These are phyloP conservation scores for Carex kokanica DNA, from an alignment of 176 grass and related monocot genomes.

Conservation along the genomic window DNA sequence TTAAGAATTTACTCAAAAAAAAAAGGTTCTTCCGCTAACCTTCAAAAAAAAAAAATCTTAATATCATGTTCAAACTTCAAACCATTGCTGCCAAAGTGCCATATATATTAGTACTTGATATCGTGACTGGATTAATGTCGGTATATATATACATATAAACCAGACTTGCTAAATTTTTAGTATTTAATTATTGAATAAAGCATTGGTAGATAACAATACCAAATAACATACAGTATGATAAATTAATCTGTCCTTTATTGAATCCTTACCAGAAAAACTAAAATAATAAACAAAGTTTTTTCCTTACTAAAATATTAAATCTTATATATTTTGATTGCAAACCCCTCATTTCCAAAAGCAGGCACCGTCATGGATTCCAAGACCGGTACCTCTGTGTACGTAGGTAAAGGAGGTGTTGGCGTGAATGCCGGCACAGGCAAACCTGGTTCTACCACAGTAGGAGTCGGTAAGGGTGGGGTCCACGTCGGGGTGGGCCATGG, in stretches of 20 bases:
- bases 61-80: not conserved
- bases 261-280: not conserved
- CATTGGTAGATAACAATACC: not conserved
- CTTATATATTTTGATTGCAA: not conserved
- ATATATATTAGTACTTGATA: not conserved
- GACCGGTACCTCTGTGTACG: constrained; percentile 21
- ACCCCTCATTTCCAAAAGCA: not conserved
- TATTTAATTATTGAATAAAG: not conserved
- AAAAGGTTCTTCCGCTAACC: no score
- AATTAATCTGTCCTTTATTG: not conserved
- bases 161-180: not conserved
- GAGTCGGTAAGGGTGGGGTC: constrained; percentile 41
- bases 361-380: constrained; percentile 18
- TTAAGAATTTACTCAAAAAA: not conserved
- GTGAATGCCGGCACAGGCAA: constrained; percentile 13
- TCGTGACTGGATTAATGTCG: not conserved
- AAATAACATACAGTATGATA: not conserved
- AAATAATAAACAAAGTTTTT: not conserved
- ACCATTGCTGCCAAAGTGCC: not conserved
- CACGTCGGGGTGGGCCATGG: no score
- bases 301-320: not conserved
- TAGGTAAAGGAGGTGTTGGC: not conserved
- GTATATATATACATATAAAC: not conserved
- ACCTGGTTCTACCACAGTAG: constrained; percentile 51
- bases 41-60: not conserved